Evolutionary conservation across 371 early-diverging fungal species (phyloP), one percentile per base, ranked within the genome.

Genomic region (Mortierella sp.): DNA sequence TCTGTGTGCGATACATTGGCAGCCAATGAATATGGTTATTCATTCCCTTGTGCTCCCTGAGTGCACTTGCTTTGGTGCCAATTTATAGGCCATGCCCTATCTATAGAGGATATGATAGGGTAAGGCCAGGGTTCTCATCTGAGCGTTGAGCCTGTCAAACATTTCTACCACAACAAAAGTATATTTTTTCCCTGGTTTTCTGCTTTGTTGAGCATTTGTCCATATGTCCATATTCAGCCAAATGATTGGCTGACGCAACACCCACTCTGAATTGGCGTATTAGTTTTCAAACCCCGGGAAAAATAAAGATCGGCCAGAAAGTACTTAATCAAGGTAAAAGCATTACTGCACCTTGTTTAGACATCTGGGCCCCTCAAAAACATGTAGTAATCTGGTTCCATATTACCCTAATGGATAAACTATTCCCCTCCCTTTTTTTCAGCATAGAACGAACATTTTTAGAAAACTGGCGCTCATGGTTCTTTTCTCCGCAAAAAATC

Each of bases 21-120:
- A 43, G 68, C 75, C 79, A 78, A 73, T 78, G 40, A 32, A 22
- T 26, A 40, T 26, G 34, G 23, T 23, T 17, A 40, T 1, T 42
- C 57, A 22, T 68, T 77, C 78, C 78, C 78, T 76, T 77, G 78
- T 77, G 72, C 59, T 3, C 45, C 28, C 47, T 26, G 29, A 17
- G 1, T 15, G 22, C 28, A 53, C 13, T 34, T 22, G 8, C 55
- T 35, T 26, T 17, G 43, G 54, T 29, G 35, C 51, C 22, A 35
- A 22, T 40, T 29, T 10, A 37, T 15, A n/a, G 64, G 17, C 51
- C 78, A 77, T 72, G 78, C 78, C 26, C 51, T 47, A 28, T 22
- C 51, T 43, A 15, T 23, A 8, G 51, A 23, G 17, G n/a, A 13
- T 56, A 61, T 77, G 78, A 77, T 77, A 77, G 78, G 78, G 51